Percentiles rank a stretch among this genome's conserved stretches.
Conservation (phyloP, 805 yeast genomes). For the Blastobotrys muscicola region DNA sequence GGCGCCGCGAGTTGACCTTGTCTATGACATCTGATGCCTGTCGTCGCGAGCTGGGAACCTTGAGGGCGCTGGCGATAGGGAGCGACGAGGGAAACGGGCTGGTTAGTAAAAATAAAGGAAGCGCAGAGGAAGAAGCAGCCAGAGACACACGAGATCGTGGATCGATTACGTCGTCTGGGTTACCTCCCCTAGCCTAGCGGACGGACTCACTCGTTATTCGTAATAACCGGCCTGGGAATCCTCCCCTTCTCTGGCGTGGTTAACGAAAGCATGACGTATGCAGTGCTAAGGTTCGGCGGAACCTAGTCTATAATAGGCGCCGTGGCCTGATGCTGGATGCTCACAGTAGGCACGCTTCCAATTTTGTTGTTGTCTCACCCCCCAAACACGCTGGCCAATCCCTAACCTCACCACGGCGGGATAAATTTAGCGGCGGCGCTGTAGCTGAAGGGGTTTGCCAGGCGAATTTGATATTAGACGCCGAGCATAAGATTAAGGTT, state of each 20-base stretch:
- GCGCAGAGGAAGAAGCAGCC: background rate
- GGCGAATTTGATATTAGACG: no score
- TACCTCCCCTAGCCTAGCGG: no score
- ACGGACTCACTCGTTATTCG: no score
- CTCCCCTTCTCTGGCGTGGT: no score
- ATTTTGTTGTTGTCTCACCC: background rate
- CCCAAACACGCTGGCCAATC: background rate
- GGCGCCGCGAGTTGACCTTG: background rate
- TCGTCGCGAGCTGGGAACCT: constrained; percentile 2
- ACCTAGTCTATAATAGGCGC: background rate
- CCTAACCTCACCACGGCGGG: no score
- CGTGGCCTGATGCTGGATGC: background rate
- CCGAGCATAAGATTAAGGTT: no score
- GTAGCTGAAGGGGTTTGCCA: no score
- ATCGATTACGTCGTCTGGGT: no score
- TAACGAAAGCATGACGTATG: background rate
- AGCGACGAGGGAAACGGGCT: constrained; percentile 11
- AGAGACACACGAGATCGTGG: no score
- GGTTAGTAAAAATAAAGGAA: background rate
- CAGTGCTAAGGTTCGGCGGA: background rate
- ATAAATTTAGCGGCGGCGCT: no score
- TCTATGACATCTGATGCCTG: constrained; percentile 11
- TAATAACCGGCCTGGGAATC: no score
- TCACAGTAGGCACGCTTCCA: constrained; percentile 1
- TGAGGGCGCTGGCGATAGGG: constrained; percentile 8